phyloP scores from a whole-genome alignment of 2,329 filamentous ascomycete genomes.

The Lachnellula hyalina region DNA sequence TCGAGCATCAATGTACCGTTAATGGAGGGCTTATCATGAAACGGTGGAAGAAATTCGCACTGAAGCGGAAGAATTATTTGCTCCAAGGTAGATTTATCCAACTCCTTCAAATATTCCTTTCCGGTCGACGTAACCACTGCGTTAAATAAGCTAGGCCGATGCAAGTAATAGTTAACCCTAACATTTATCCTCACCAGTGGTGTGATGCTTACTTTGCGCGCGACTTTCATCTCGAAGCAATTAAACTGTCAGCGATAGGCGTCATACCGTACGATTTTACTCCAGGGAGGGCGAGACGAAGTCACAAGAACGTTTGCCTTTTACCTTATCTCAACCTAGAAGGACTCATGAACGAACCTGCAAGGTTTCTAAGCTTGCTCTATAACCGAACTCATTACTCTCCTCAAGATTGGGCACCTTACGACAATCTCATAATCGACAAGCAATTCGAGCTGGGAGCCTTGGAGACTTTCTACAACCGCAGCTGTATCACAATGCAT shows the following conservation, averaged over 20 bases:
- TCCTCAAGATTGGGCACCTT: conserved; percentile 1
- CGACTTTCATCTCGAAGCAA: background rate
- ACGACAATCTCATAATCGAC: background rate
- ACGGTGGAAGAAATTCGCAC: background rate
- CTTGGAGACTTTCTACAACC: background rate
- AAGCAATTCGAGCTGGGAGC: background rate
- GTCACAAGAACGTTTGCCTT: background rate
- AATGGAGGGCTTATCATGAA: background rate
- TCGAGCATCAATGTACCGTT: background rate
- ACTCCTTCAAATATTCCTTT: too few relatives aligned
- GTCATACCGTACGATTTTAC: background rate
- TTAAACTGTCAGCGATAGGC: background rate
- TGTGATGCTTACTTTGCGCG: background rate
- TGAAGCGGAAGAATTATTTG: background rate
- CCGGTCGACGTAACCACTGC: too few relatives aligned
- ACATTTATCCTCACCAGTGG: background rate
- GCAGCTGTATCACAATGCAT: conserved; percentile 4
- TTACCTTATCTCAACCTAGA: conserved; percentile 5
- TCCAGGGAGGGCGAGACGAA: background rate
- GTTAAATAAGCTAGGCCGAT: too few relatives aligned
- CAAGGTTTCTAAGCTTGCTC: conserved; percentile 1
- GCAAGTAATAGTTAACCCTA: background rate
- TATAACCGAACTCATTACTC: conserved; percentile 1
- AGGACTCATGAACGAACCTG: conserved; percentile 1
- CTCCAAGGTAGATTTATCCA: background rate